Base-by-base conservation (phyloP, 1,284 basidiomycete species). In the Trametes sp. region DNA sequence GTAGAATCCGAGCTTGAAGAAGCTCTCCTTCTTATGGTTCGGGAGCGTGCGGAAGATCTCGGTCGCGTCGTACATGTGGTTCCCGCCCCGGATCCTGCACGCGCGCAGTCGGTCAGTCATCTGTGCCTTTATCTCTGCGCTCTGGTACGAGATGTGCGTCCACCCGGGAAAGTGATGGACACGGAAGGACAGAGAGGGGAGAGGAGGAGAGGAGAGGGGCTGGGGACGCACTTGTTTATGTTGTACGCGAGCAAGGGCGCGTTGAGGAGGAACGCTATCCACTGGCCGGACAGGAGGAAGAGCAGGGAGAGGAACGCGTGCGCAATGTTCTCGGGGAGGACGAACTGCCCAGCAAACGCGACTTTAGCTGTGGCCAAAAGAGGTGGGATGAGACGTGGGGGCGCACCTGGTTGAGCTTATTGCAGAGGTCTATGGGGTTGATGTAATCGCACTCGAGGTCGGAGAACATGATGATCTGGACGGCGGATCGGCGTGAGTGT, bases 401-500 rank as follows among this genome's bases (percentile, higher is more conserved):
- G 74, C 75, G 59, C 68, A 98, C 97, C 81, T 97, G 94, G 79
- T 99, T 99, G 74, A 99, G 90, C 84, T 98, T 98, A 83, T 98
- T 98, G 83, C 98, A 99, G 41, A 99, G 90, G 80, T 99, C 97
- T 87, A 99, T 98, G 59, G 97, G 97, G 82, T 99, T 99, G 84
- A 99, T 98, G 82, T 98, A 99, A 85, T 98, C 94, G 81, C 94
- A 96, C 82, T 97, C 95, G 75, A 98, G 83, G 82, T 98, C 96
- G 51, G 94, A 96, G 85, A 98, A 99, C 96, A 99, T 98, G 84
- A 99, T 99, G 75, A 99, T 98, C 97, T 98, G 72, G 44, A n/a
- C n/a, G 36, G 26, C 14, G 44, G n/a, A 52, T 16, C 35, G 14
- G 36, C 23, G 19, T 33, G 49, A 60, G 48, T 23, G 6, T 11